A percentile compares a stretch with the other conserved stretches of the same genome.
Evolutionary conservation across 345 rosid genomes (phyloP).

Genomic region (Nasturtium officinale): DNA sequence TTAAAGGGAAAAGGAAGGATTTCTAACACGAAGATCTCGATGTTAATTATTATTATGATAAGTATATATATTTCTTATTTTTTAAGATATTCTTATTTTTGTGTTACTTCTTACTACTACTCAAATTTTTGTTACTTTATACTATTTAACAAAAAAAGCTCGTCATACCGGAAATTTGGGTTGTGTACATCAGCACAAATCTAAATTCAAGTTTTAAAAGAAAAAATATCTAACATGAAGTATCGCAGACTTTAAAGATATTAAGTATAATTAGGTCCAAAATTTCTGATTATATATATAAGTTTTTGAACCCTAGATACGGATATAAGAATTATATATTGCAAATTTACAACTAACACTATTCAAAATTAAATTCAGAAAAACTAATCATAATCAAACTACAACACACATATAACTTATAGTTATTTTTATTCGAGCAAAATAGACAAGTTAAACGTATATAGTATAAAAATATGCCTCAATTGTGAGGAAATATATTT

Average conservation of each 20-base stretch:
- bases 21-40: too few species aligned
- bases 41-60: too few species aligned
- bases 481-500: not conserved
- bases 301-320: not conserved
- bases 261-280: not conserved
- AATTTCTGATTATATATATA: not conserved
- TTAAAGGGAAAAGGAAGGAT: too few species aligned
- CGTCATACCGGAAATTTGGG: too few species aligned
- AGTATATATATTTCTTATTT: too few species aligned
- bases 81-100: too few species aligned
- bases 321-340: not conserved
- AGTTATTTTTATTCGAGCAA: not conserved
- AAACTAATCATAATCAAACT: too few species aligned
- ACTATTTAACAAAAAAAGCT: not conserved
- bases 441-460: constrained; percentile 20
- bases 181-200: not conserved
- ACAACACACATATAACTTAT: too few species aligned
- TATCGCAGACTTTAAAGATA: not conserved
- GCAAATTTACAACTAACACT: not conserved
- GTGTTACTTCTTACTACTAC: not conserved
- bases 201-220: not conserved
- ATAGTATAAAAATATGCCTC: not conserved
- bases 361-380: too few species aligned
- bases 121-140: too few species aligned
- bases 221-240: not conserved